Evolutionary conservation across 2,329 filamentous ascomycete genomes (phyloP), one percentile per base, ranked within the genome.

Genomic region (Simplicillium aogashimaense): DNA sequence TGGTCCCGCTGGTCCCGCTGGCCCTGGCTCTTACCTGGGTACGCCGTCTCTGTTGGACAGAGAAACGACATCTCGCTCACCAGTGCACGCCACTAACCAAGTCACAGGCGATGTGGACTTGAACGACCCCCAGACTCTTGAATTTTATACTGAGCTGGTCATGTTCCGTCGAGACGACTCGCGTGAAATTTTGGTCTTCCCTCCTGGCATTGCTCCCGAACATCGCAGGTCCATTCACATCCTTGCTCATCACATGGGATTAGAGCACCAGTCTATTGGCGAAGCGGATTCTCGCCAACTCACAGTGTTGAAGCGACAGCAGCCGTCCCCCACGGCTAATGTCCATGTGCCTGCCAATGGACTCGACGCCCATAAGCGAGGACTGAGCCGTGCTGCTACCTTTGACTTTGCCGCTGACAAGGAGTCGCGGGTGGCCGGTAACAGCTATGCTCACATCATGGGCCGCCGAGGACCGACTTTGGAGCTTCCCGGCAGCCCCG

Each of bases 221-320:
- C 85, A 95, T 57, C 84, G 92, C 48, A 83, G 89, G 46, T 86
- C 84, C 43, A 88, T 97, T 43, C 92, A 98, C 59, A 94, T 89
- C 31, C 73, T 98, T 39, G 89, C 92, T 7, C 92, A 98, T 58
- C 86, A 95, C 62, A 90, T 97, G 82, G 86, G 84, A 5, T 72
- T 98, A 18, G 84, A 86, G 47, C 92, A 98, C 58, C 77, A 84
- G 43, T 97, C 92, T 6, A 87, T 90, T 52, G 92, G 92, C 41
- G 81, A 83, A 47, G 86, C 86, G 31, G 86, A 94, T 46, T 81
- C 86, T 47, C 81, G 92, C 47, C 88, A 95, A 63, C 83, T 98
- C 8, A 88, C 94, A 50, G 86, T 98, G 32, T 85, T 86, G 65
- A 86, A 86, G 61, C 69, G 76, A 32, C 68, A 73, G 48, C 67